These are phyloP conservation scores for Solanum sparsipilum DNA, from an alignment of 257 asterid species.

Conservation along the genomic window DNA sequence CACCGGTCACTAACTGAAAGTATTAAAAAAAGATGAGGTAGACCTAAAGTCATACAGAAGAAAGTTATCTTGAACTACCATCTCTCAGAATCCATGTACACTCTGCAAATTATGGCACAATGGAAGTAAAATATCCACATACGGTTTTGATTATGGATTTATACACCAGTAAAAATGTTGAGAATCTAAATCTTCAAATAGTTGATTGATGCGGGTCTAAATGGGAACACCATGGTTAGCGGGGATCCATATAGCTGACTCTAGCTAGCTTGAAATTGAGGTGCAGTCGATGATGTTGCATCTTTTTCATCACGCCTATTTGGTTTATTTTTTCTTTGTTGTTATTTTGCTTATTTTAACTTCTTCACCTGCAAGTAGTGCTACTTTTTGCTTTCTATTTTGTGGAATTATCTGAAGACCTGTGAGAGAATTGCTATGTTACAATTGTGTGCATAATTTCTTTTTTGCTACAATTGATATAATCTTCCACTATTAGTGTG, in stretches of 20 bases:
- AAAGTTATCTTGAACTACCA: not conserved
- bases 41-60: not conserved
- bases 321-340: not conserved
- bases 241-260: not conserved
- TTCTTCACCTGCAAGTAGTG: not conserved
- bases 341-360: not conserved
- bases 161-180: not conserved
- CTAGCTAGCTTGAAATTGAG: not conserved
- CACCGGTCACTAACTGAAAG: not conserved
- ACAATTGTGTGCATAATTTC: not conserved
- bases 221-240: not conserved
- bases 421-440: not conserved
- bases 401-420: not conserved
- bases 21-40: not conserved
- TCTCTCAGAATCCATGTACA: not conserved
- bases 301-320: not conserved
- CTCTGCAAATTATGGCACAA: not conserved
- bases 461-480: not conserved
- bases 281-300: not conserved
- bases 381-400: not conserved
- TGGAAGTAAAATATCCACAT: not conserved
- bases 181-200: not conserved
- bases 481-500: not conserved
- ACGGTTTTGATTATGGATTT: not conserved
- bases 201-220: not conserved